These are phyloP conservation scores for Ustilago cynodontis DNA, from an alignment of 1,284 basidiomycete species.

Conservation along the genomic window DNA sequence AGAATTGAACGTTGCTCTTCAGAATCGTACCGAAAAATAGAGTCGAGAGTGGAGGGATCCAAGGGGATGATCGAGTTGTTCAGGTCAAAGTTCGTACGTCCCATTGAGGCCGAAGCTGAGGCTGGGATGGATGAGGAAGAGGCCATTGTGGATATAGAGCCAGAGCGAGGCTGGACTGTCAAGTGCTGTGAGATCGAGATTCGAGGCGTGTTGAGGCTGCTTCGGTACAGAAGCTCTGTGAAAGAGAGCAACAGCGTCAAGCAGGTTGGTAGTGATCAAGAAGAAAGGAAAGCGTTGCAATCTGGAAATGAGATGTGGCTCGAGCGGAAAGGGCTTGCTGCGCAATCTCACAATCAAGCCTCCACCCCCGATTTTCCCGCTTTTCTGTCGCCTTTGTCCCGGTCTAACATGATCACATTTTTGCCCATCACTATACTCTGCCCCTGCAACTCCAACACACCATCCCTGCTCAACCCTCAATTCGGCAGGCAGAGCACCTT, in stretches of 20 bases:
- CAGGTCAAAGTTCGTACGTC: conserved; percentile 85
- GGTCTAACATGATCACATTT: not conserved
- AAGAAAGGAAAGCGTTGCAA: not conserved
- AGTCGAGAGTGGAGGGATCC: conserved; percentile 47
- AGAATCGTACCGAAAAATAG: conserved; percentile 75
- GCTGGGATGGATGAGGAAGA: conserved; percentile 14
- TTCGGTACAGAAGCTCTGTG: not conserved
- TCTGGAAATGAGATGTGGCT: conserved; percentile 15
- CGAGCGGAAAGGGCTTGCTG: conserved; percentile 27
- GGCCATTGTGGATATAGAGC: conserved; percentile 5
- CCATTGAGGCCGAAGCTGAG: conserved; percentile 72
- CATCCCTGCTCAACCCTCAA: too few species aligned
- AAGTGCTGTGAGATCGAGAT: not conserved
- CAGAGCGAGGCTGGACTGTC: not conserved
- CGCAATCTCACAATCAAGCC: conserved; percentile 20
- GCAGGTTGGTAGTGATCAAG: not conserved
- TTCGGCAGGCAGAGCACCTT: too few species aligned
- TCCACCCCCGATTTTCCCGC: not conserved
- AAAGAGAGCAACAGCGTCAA: not conserved
- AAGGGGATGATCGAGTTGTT: conserved; percentile 77
- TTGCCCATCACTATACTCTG: too few species aligned
- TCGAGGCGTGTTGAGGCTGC: not conserved
- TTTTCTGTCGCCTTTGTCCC: too few species aligned
- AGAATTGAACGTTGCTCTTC: conserved; percentile 81
- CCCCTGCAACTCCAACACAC: too few species aligned